Evolutionary conservation across 1,139 yeast genomes (phyloP), one percentile per base, ranked within the genome.

Genomic region (Taiozyma sp.): DNA sequence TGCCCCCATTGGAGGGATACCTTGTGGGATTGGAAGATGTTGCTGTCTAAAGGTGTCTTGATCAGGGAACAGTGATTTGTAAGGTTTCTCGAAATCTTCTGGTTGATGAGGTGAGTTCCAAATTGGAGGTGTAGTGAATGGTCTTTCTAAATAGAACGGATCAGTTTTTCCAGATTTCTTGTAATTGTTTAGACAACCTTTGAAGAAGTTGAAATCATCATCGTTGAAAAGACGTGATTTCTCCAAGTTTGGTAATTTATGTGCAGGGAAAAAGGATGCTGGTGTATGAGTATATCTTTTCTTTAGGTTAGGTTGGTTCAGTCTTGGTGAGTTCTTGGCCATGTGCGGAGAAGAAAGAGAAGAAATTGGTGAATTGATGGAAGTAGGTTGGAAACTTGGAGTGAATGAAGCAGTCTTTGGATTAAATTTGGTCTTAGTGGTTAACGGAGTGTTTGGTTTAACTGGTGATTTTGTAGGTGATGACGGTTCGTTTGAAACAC

Each of bases 111-210:
- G 40, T 22, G 76, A 72, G 30, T 75, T 74, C 96, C 96, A 89
- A 0, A 93, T 85, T 49, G 96, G 96, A 5, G 90, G 85, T 0
- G 95, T 85, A 46, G 76, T 75, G 66, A 79, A 89, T 1, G 96
- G 83, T 58, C 76, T 80, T 58, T 84, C 93, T 54, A 81, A 68
- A 27, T 69, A 63, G 51, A 78, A 71, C 59, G 48, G 45, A 3
- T 50, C 51, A 12, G 43, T 45, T 10, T 19, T 42, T 8, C 39
- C 49, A 9, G 44, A 43, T 2, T 48, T 47, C 27, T 52, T 44
- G 48, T 51, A 55, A 4, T 53, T 56, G 69, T 48, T 59, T 61
- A 48, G 66, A 64, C 55, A 66, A 66, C 50, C 62, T 56, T 57
- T 55, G 46, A 62, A 62, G 49, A 61, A 60, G 65, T 81, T 87